Conservation (phyloP, 2,329 filamentous ascomycete genomes). For the Aspergillus puulaauensis region DNA sequence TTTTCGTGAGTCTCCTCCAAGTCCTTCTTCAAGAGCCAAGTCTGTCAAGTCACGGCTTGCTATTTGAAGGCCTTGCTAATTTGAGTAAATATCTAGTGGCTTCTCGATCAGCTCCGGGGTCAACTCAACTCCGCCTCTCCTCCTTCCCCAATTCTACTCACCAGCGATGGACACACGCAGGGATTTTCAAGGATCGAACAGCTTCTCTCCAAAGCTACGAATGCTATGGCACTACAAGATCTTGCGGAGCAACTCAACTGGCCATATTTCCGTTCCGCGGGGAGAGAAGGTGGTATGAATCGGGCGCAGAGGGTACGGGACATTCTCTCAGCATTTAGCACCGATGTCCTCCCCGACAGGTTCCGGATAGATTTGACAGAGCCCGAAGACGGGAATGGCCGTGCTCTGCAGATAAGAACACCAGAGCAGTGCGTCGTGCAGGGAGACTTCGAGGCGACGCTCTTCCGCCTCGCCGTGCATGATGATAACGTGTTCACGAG, state of each 20-base stretch:
- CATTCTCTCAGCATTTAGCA: conserved; percentile 47
- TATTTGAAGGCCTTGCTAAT: neutral
- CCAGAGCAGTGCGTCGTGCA: conserved; percentile 46
- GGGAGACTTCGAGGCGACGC: conserved; percentile 45
- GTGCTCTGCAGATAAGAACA: conserved; percentile 14
- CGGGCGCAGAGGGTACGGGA: conserved; percentile 43
- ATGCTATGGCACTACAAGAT: conserved; percentile 25
- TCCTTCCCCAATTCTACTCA: conserved; percentile 29
- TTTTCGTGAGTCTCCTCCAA: conserved; percentile 37
- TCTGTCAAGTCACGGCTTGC: neutral
- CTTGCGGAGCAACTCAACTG: conserved; percentile 35
- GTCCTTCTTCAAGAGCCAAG: neutral
- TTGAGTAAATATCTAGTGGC: conserved; percentile 30
- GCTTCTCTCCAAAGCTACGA: conserved; percentile 23
- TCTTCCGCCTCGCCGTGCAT: conserved; percentile 46
- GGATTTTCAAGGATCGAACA: conserved; percentile 31
- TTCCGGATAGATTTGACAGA: conserved; percentile 42
- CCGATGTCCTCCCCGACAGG: conserved; percentile 40
- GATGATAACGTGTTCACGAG: conserved; percentile 43
- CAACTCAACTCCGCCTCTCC: conserved; percentile 31
- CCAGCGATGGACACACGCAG: conserved; percentile 31
- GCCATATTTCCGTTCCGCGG: conserved; percentile 31
- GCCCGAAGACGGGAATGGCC: neutral
- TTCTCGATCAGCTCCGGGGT: conserved; percentile 42
- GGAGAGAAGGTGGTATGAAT: conserved; percentile 30